Base-by-base conservation (phyloP, 2,329 filamentous ascomycete species). In the Ceratocystis variospora region DNA sequence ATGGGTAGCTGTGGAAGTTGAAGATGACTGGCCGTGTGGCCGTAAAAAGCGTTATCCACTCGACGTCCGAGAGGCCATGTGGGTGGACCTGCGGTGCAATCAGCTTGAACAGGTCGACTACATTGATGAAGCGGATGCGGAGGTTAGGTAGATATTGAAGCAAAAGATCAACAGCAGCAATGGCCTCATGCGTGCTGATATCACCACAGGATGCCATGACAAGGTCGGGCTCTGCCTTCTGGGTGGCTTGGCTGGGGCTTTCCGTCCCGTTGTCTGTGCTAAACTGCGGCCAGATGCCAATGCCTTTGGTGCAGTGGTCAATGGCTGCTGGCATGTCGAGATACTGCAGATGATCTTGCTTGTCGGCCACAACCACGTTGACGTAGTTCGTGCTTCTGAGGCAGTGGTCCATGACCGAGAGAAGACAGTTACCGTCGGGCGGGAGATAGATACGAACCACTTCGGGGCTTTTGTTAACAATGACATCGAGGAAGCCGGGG, bases 1-100 rank as follows among this genome's bases (percentile, higher is more conserved):
- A 91, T 7, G 88, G 88, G 76, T 92, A 91, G 41, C 84, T 87
- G 77, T 92, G 88, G 82, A 91, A 92, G 78, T 90, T 91, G 79
- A 92, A 91, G 72, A 91, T 84, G 73, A 90, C 79, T 25, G 88
- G 88, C 70, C 80, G 85, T 77, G 90, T 78, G 17, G 80, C 79
- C 0, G 88, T 91, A 79, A 92, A 92, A 70, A 90, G 77, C 48
- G 86, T 79, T 15, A 75, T 75, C 83, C 86, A 92, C 72, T 90
- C 85, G 19, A 71, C 69, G 70, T 89, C 84, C 0, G 79, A 80
- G 67, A 91, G 79, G 50, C 88, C 88, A 75, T 92, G 88, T 0
- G 88, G 85, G 73, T 92, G 88, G 71, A 90, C 83, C 22, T 75
- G 77, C 66, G 83, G 79, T 68, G 85, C 83, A 71, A 90, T 89